Percentiles rank a stretch among this genome's conserved stretches.
These are phyloP conservation scores for Globisporangium spinosum DNA, from an alignment of 352 stramenopile genomes.

Conservation along the genomic window DNA sequence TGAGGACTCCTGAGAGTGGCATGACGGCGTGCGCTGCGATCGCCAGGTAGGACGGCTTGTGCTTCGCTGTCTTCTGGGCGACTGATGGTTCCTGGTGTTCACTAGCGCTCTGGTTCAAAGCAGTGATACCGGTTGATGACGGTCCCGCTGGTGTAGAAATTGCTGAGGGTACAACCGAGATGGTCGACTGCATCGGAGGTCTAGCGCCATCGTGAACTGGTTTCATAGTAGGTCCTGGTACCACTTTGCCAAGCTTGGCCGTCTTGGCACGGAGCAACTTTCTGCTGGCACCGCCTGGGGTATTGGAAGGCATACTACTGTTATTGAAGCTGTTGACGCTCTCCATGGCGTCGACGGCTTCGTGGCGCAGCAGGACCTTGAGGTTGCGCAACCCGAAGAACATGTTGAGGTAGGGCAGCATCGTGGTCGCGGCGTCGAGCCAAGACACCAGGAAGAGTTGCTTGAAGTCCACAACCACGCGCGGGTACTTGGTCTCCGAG, in stretches of 20 bases:
- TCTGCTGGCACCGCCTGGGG: not conserved
- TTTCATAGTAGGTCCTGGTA: not conserved
- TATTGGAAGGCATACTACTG: not conserved
- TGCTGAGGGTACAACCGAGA: not conserved
- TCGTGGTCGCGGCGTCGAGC: constrained; percentile 22
- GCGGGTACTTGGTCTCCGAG: constrained; percentile 21
- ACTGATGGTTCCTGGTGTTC: not conserved
- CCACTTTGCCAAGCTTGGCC: not conserved
- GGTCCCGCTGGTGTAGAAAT: not conserved
- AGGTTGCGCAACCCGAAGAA: constrained; percentile 23
- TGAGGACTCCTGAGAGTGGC: constrained; percentile 19
- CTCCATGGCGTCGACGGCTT: not conserved
- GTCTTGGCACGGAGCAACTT: not conserved
- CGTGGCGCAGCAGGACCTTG: constrained; percentile 24
- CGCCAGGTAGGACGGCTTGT: not conserved
- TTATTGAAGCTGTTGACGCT: not conserved
- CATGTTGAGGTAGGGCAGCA: constrained; percentile 32
- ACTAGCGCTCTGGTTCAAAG: not conserved
- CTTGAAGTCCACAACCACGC: constrained; percentile 23
- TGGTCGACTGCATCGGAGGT: not conserved
- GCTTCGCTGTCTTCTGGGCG: not conserved
- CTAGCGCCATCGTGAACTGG: not conserved
- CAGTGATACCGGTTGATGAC: not conserved
- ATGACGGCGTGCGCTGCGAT: constrained; percentile 10
- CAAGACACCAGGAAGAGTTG: constrained; percentile 31